These are phyloP conservation scores for Colletotrichum falcatum DNA, from an alignment of 2,329 filamentous ascomycete species.

Conservation along the genomic window DNA sequence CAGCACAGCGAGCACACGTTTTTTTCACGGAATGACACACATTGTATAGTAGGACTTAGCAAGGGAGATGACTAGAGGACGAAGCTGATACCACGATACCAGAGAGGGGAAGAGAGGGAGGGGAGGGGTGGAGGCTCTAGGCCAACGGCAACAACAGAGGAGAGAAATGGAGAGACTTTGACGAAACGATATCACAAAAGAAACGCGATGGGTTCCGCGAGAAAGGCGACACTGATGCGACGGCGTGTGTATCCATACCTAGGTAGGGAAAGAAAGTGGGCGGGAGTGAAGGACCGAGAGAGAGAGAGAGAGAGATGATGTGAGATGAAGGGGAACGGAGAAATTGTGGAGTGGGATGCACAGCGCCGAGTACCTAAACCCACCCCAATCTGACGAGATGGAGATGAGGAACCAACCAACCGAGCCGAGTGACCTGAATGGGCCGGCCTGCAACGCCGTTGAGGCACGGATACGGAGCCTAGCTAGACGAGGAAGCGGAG, in stretches of 20 bases:
- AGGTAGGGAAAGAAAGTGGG: too few relatives aligned
- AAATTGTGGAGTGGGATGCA: slow-evolving; percentile 20
- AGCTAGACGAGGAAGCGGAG: not conserved
- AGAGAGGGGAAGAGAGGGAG: too few relatives aligned
- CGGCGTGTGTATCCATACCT: too few relatives aligned
- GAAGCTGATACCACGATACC: slow-evolving; percentile 20
- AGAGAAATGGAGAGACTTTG: slow-evolving; percentile 7
- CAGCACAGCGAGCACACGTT: slow-evolving; percentile 39
- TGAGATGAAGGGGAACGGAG: slow-evolving; percentile 27
- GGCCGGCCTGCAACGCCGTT: slow-evolving; percentile 21
- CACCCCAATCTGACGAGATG: slow-evolving; percentile 23
- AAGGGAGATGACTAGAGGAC: slow-evolving; percentile 9
- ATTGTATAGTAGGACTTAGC: slow-evolving; percentile 36
- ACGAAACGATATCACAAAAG: slow-evolving; percentile 11
- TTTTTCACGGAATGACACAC: slow-evolving; percentile 29
- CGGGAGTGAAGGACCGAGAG: too few relatives aligned
- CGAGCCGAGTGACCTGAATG: slow-evolving; percentile 34
- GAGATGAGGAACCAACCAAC: slow-evolving; percentile 33
- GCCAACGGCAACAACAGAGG: slow-evolving; percentile 8
- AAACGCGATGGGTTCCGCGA: not conserved
- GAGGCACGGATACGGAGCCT: slow-evolving; percentile 19
- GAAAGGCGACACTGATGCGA: slow-evolving; percentile 1
- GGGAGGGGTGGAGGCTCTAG: slow-evolving; percentile 19
- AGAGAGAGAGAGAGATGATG: slow-evolving; percentile 4
- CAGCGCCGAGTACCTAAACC: slow-evolving; percentile 34